Base-by-base conservation (phyloP, 495 filamentous ascomycete genomes). In the Podospora appendiculata region DNA sequence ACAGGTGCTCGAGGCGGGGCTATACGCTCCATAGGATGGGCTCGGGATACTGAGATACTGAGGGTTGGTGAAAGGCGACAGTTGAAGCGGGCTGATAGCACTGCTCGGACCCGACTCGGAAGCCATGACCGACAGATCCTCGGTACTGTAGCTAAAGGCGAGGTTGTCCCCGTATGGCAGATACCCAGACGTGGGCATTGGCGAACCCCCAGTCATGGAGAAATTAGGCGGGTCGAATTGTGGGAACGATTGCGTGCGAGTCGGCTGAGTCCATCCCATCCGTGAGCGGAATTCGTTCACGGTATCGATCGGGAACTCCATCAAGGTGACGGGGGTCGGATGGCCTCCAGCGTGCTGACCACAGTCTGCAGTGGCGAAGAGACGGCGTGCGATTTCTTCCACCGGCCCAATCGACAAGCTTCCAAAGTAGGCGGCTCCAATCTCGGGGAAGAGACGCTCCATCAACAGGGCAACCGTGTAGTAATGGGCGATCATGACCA, bases 371-470 rank as follows among this genome's bases (percentile, higher is more conserved):
- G 76, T 69, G 47, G 69, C 71, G 44, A 76, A 65, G 16, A 87
- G 72, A 16, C 76, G 82, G 41, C 79, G 78, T 51, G 87, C 82
- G 43, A 90, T 90, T 60, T 91, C 82, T 62, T 90, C 88, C 34
- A 90, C 85, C 2, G 86, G 86, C 3, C 79, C 77, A 44, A 90
- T 74, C 4, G 84, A 83, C 61, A 92, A 69, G 58, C 87, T 84
- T 17, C 87, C 88, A 50, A 94, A 84, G 59, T 90, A 96, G 39
- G 89, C 85, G 17, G 89, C 86, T 46, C 89, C 92, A 52, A 95
- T 80, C 60, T 95, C 90, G 8, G 90, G 90, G 65, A 92, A 95
- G 43, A 96, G 79, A 33, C 87, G 86, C 68, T 96, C 94, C 66
- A 98, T 79, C 36, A 87, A 80, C 50, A 96, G 71, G 10, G 88